Evolutionary conservation across 75 land plant species (phyloP).

Genomic region (Azolla pinnata): DNA sequence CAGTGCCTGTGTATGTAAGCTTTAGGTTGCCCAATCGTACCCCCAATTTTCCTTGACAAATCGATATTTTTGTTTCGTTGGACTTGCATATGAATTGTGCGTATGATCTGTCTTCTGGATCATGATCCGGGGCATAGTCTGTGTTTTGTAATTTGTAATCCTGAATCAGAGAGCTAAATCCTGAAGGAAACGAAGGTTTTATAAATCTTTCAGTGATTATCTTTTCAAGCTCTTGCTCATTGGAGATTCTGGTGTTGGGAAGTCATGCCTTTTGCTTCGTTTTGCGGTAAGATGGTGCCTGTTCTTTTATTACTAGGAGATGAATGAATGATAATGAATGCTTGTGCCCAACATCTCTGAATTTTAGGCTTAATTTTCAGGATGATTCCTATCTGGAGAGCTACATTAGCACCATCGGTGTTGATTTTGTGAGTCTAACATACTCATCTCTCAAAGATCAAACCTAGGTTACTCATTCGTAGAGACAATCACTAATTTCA

Average conservation of each 20-base stretch:
- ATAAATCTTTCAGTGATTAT: slow-evolving; percentile 68
- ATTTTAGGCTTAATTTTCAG: slow-evolving; percentile 16
- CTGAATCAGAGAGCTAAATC: too few relatives aligned
- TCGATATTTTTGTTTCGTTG: too few relatives aligned
- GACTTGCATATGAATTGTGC: too few relatives aligned
- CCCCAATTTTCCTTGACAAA: too few relatives aligned
- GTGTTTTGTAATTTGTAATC: too few relatives aligned
- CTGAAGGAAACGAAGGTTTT: too few relatives aligned
- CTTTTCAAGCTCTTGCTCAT: slow-evolving; percentile 69
- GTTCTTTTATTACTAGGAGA: not conserved
- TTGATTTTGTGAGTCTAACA: slow-evolving; percentile 61
- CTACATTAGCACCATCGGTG: slow-evolving; percentile 80
- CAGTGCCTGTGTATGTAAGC: too few relatives aligned
- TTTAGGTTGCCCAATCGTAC: too few relatives aligned
- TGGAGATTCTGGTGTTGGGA: slow-evolving; percentile 72
- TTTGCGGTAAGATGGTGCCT: slow-evolving; percentile 42
- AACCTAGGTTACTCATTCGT: not conserved
- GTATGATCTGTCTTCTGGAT: too few relatives aligned
- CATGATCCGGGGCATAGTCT: too few relatives aligned
- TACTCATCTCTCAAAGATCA: too few relatives aligned
- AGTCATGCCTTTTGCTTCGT: slow-evolving; percentile 54
- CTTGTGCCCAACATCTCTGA: not conserved
- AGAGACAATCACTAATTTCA: not conserved
- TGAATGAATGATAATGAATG: too few relatives aligned
- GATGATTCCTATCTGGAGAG: slow-evolving; percentile 80